These are phyloP conservation scores for Leavenworthia alabamica DNA, from an alignment of 345 rosid genomes.

Conservation along the genomic window DNA sequence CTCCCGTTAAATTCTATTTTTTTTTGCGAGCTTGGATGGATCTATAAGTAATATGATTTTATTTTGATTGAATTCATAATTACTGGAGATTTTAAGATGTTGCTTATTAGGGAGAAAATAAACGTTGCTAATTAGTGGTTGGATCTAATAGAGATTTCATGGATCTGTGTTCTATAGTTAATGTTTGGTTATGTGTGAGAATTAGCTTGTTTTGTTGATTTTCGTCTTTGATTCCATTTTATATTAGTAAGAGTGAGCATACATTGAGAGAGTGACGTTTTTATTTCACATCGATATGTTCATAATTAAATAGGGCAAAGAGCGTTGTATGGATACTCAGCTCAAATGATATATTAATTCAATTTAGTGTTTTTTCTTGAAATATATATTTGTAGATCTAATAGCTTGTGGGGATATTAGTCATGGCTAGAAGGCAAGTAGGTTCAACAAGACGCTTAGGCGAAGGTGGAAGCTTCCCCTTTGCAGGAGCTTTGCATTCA, in stretches of 20 bases:
- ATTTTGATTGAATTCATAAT: not conserved
- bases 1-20: not conserved
- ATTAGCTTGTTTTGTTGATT: not conserved
- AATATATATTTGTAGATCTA: conserved; percentile 8
- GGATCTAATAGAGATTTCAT: conserved; percentile 1
- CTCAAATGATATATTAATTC: too few species aligned
- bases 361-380: not conserved
- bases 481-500: conserved; percentile 62
- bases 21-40: conserved; percentile 4
- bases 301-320: not conserved
- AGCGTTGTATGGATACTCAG: not conserved
- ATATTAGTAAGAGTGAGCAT: not conserved
- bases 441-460: conserved; percentile 66
- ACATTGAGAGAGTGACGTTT: not conserved
- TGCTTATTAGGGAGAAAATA: not conserved
- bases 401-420: conserved; percentile 3
- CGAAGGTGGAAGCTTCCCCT: conserved; percentile 70
- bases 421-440: conserved; percentile 86
- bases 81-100: not conserved
- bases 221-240: not conserved
- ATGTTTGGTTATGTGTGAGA: not conserved
- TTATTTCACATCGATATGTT: not conserved
- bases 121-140: conserved; percentile 2
- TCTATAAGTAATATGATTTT: conserved; percentile 12
- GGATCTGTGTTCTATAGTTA: conserved; percentile 10